Base-by-base conservation (phyloP, 805 yeast species). In the Candida silvicultrix region DNA sequence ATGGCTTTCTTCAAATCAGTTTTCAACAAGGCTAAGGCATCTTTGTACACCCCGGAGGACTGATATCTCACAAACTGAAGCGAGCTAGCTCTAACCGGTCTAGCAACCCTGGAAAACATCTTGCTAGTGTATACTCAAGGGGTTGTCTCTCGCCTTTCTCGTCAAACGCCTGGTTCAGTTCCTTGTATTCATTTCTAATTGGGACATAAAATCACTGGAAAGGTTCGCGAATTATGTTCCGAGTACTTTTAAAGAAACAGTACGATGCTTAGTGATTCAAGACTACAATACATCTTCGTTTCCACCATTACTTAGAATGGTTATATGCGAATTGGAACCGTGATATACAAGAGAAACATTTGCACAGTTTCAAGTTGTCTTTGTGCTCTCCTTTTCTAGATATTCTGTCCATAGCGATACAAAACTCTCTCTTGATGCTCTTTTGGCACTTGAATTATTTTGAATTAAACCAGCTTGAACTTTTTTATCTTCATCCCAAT, bases 401-500 rank as follows among this genome's bases (percentile, higher is more conserved):
- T 77, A 85, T 42, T 85, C 92, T 0, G 92, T 85, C 94, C 94
- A 85, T 42, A 84, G 61, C 1, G 85, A 77, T 3, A 83, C 86
- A 65, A 85, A 83, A 51, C 80, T 78, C 56, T 77, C 71, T 50
- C 76, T 68, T 10, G 65, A 62, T 2, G 60, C 60, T 10, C 57
- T 55, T 12, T 53, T 53, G 40, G 50, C 56, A 41, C 53, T 55
- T 50, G 45, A 28, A 42, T 58, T 55, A 41, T 46, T 49, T 49
- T 73, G 75, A 25, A 77, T 59, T 44, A 88, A 66, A 0, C 96
- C 96, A 1, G 95, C 95, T 49, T 82, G 85, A 21, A 79, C 69
- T 57, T 77, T 81, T 61, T 85, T 81, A 39, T 77, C 81, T 42
- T 88, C 94, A 63, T 85, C 92, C 99, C 99, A 94, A 48, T 78